Percentiles rank a stretch among this genome's conserved stretches.
phyloP scores from a whole-genome alignment of 2,329 filamentous ascomycete genomes.

The Fusarium tanahbumbuense region DNA sequence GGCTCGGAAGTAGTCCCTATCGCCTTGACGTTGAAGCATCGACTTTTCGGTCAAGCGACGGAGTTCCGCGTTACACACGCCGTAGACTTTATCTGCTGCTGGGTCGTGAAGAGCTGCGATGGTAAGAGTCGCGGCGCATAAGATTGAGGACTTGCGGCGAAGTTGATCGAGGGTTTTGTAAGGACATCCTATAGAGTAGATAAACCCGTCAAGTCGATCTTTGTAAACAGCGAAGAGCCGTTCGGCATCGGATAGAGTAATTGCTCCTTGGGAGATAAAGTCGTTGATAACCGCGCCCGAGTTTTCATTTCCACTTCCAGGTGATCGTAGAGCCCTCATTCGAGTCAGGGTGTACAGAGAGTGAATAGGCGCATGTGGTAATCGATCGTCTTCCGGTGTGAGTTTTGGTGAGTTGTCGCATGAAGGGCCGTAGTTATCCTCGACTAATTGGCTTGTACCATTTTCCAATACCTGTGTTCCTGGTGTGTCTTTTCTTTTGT shows the following conservation, averaged over 20 bases:
- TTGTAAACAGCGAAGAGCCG: constrained; percentile 63
- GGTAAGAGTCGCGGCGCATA: constrained; percentile 67
- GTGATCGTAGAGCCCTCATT: constrained; percentile 51
- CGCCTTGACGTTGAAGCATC: constrained; percentile 51
- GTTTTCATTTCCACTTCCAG: constrained; percentile 43
- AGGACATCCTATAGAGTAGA: constrained; percentile 64
- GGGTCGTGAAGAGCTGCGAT: constrained; percentile 69
- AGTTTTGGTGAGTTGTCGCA: constrained; percentile 47
- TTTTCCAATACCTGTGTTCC: neutral
- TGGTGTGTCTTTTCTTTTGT: constrained; percentile 26
- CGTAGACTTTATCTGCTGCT: constrained; percentile 62
- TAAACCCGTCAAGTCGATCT: constrained; percentile 62
- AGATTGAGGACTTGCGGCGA: constrained; percentile 64
- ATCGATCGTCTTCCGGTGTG: constrained; percentile 49
- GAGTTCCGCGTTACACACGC: constrained; percentile 61
- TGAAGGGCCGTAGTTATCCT: constrained; percentile 41
- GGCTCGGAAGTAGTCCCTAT: constrained; percentile 66
- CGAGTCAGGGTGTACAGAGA: constrained; percentile 54
- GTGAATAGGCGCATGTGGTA: constrained; percentile 54
- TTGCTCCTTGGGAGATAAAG: constrained; percentile 53
- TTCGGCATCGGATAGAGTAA: constrained; percentile 61
- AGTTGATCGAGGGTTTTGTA: constrained; percentile 63
- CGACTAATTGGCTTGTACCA: neutral
- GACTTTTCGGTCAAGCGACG: constrained; percentile 63
- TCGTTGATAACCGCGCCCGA: constrained; percentile 45